Percentiles rank a stretch among this genome's conserved stretches.
Conservation (phyloP, 2,329 filamentous ascomycete genomes). For the Verticillium nubilum region DNA sequence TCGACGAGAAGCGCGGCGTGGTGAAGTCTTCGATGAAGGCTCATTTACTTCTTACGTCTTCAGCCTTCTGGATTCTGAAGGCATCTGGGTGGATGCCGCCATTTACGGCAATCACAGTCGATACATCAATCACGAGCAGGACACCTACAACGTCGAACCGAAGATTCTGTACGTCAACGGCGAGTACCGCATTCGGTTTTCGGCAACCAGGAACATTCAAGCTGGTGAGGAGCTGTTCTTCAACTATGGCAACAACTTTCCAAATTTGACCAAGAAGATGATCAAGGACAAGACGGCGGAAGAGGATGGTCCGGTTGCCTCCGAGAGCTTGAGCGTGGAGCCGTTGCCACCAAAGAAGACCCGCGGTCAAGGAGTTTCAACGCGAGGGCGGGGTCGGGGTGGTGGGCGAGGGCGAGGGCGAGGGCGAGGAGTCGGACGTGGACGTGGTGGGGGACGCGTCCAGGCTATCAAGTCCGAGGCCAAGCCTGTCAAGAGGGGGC, state of each 20-base stretch:
- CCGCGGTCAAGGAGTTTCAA: background rate
- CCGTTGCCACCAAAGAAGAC: background rate
- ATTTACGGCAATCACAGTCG: constrained; percentile 75
- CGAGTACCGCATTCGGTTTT: constrained; percentile 71
- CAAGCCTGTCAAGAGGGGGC: background rate
- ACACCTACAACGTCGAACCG: constrained; percentile 51
- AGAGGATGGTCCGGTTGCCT: constrained; percentile 9
- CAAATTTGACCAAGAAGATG: constrained; percentile 51
- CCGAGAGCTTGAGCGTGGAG: background rate
- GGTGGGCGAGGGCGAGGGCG: background rate
- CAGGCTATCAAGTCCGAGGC: background rate
- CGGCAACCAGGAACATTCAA: constrained; percentile 59
- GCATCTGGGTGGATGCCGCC: constrained; percentile 68
- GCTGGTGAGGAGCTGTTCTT: constrained; percentile 76
- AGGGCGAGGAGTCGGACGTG: background rate
- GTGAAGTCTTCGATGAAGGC: constrained; percentile 55
- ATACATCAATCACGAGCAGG: constrained; percentile 74
- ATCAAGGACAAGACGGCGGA: constrained; percentile 34
- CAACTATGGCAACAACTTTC: constrained; percentile 69
- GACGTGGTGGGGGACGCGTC: background rate
- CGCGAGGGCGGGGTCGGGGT: background rate
- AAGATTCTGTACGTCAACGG: constrained; percentile 69
- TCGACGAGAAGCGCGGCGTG: constrained; percentile 56
- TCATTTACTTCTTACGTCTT: constrained; percentile 62
- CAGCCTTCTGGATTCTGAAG: constrained; percentile 53